Base-by-base conservation (phyloP, 306 rosid species). In the Medicago arabica region DNA sequence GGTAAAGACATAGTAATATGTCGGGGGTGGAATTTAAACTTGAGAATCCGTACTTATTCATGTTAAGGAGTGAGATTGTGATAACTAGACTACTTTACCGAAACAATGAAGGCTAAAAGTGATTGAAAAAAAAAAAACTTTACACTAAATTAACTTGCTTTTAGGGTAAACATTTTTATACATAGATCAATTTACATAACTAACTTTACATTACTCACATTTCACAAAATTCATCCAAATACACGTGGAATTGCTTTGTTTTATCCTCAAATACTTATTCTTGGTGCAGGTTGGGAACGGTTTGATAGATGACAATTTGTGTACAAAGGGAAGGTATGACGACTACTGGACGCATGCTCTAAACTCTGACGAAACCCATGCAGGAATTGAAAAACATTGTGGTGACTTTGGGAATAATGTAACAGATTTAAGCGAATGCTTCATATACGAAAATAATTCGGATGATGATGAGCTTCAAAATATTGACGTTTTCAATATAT, bases 251-350 rank as follows among this genome's bases (percentile, higher is more conserved):
- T 23, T 23, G 28, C 28, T 23, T 23, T 23, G 28, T 49, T 38
- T 38, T 38, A 5, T 38, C 41, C 41, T 38, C 9, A 38, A 8
- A 8, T 38, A 6, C 7, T 11, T 50, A 8, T 50, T 50, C 3
- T 15, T 55, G 19, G 19, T 75, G 82, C 88, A 89, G 93, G 78
- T 89, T 68, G 91, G 93, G 69, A 87, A 89, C 43, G 89, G 88
- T 0, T 87, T 88, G 93, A 80, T 89, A 74, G 91, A 89, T 78
- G 88, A 87, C 34, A 47, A 36, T 36, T 59, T 78, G 4, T 71
- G 85, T 19, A 0, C 21, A 15, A 38, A 77, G 78, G 88, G 91
- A 25, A 72, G 49, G 70, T 83, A 71, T 71, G 91, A 89, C 14
- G 83, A 81, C 72, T 78, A 57, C 6, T 89, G 94, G 91, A 58